Evolutionary conservation across 192 early-diverging fungal species (phyloP).

Genomic region (Coemansia sp.): DNA sequence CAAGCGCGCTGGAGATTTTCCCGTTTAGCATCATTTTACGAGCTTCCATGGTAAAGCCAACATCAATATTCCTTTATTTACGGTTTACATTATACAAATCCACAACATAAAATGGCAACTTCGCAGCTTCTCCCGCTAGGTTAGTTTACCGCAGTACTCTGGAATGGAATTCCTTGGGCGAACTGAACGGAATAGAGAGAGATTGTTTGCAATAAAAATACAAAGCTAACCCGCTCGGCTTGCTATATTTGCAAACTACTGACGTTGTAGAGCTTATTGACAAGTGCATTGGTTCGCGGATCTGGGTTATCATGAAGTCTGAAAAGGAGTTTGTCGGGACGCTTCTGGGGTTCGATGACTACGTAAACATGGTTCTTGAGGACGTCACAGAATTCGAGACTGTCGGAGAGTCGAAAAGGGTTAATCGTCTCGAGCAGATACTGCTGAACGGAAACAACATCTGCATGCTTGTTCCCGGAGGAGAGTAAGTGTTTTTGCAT

Average conservation of each 20-base stretch:
- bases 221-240: neutral
- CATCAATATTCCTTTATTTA: too few relatives aligned
- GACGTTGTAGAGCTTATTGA: conserved; percentile 85
- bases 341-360: conserved; percentile 97
- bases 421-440: conserved; percentile 82
- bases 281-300: conserved; percentile 94
- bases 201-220: too few relatives aligned
- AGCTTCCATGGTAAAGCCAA: too few relatives aligned
- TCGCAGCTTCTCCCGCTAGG: conserved; percentile 57
- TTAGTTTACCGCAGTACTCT: conserved; percentile 14
- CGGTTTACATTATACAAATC: too few relatives aligned
- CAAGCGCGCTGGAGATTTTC: too few relatives aligned
- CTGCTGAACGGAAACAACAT: conserved; percentile 98
- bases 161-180: too few relatives aligned
- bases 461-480: conserved; percentile 77
- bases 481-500: conserved; percentile 41
- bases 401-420: conserved; percentile 65
- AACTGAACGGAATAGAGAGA: too few relatives aligned
- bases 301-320: conserved; percentile 97
- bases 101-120: conserved; percentile 29
- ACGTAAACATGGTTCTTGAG: conserved; percentile 98
- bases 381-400: conserved; percentile 91
- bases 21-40: too few relatives aligned
- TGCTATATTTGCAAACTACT: neutral
- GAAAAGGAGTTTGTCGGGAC: conserved; percentile 98